phyloP scores from a whole-genome alignment of 768 basidiomycete genomes.

The Agaricus subrufescens region DNA sequence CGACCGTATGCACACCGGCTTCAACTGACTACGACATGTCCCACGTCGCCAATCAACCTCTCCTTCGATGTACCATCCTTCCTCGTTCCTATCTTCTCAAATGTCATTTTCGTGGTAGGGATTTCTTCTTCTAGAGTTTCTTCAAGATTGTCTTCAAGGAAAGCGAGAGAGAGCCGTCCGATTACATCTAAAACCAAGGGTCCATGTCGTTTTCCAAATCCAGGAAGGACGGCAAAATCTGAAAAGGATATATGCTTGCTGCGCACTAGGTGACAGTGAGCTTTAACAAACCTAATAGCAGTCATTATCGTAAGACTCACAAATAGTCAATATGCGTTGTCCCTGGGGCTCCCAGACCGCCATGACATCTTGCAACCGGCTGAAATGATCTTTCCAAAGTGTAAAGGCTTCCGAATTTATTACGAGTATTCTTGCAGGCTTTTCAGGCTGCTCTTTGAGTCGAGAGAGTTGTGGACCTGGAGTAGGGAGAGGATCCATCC shows the following conservation, averaged over 20 bases:
- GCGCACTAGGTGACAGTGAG: constrained; percentile 25
- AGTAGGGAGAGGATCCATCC: constrained; percentile 71
- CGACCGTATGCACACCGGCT: no score
- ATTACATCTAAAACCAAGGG: constrained; percentile 30
- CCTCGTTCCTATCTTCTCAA: constrained; percentile 34
- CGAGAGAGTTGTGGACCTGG: constrained; percentile 44
- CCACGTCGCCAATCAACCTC: constrained; percentile 36
- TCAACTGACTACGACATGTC: constrained; percentile 31
- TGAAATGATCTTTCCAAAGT: constrained; percentile 74
- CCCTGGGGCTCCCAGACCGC: constrained; percentile 48
- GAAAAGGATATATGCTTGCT: constrained; percentile 44
- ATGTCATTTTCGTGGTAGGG: constrained; percentile 32
- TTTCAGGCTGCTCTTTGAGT: constrained; percentile 4
- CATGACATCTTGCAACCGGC: constrained; percentile 48
- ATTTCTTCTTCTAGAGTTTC: constrained; percentile 21
- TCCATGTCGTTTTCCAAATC: constrained; percentile 29
- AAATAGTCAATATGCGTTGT: constrained; percentile 41
- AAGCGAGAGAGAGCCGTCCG: constrained; percentile 33
- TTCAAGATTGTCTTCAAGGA: constrained; percentile 37
- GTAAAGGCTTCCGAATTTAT: constrained; percentile 79
- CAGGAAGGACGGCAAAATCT: constrained; percentile 41
- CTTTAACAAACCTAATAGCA: not conserved
- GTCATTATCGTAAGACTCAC: constrained; percentile 22
- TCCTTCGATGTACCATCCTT: constrained; percentile 41
- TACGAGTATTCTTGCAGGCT: constrained; percentile 45